Conservation (phyloP, 2,329 filamentous ascomycete genomes). For the Colletotrichum sp. region DNA sequence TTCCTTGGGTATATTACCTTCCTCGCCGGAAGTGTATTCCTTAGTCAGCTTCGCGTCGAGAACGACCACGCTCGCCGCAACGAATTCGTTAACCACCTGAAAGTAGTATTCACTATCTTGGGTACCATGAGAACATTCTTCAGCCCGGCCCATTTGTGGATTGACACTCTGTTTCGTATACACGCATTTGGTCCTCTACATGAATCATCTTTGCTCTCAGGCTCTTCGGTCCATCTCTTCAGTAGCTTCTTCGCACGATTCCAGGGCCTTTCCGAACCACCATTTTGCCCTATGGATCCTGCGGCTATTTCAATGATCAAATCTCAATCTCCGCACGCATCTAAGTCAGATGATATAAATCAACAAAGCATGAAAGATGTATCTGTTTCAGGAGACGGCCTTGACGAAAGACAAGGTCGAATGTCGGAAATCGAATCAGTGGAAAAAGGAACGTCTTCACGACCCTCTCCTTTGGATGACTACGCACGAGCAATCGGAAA, state of each 20-base stretch:
- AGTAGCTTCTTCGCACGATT: neutral
- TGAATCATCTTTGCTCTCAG: neutral
- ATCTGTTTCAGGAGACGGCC: fast-evolving
- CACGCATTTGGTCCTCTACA: neutral
- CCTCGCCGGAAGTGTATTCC: neutral
- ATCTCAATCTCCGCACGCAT: neutral
- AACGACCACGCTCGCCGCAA: neutral
- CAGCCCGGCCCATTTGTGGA: neutral
- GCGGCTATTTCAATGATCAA: neutral
- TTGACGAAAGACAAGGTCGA: neutral
- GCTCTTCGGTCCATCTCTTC: neutral
- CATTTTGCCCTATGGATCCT: neutral
- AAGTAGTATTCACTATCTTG: neutral
- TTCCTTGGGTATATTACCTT: neutral
- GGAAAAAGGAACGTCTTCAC: neutral
- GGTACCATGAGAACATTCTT: neutral
- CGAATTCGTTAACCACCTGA: neutral
- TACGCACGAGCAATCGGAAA: neutral
- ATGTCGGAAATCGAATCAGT: neutral
- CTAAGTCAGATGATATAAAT: neutral
- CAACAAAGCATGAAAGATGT: neutral
- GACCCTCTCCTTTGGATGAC: neutral
- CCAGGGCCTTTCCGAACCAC: neutral
- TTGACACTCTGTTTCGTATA: neutral
- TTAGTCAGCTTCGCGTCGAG: neutral